A percentile compares a stretch with the other conserved stretches of the same genome.
These are phyloP conservation scores for Orychophragmus violaceus DNA, from an alignment of 345 rosid genomes.

Conservation along the genomic window DNA sequence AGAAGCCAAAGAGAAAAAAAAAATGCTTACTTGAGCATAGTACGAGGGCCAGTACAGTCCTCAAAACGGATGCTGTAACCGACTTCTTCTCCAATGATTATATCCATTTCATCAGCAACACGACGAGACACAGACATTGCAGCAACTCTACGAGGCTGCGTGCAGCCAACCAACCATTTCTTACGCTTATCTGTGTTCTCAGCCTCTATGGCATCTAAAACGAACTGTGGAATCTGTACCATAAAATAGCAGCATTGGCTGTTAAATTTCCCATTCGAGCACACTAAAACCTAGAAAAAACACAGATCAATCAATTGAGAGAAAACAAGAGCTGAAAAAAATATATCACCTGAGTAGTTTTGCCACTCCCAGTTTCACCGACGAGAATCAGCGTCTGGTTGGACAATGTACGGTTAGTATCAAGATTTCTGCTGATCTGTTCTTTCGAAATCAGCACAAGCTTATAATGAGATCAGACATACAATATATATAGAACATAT, in stretches of 20 bases:
- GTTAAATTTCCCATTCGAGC: not conserved
- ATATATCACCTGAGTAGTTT: constrained; percentile 86
- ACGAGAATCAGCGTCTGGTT: constrained; percentile 38
- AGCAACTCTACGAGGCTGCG: constrained; percentile 95
- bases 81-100: constrained; percentile 85
- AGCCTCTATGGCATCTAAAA: constrained; percentile 63
- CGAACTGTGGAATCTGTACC: constrained; percentile 90
- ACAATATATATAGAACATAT: not conserved
- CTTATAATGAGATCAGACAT: not conserved
- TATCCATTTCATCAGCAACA: constrained; percentile 99
- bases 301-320: not conserved
- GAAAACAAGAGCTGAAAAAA: not conserved
- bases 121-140: constrained; percentile 98
- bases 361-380: constrained; percentile 95
- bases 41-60: constrained; percentile 72
- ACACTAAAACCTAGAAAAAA: not conserved
- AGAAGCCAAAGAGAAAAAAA: not conserved
- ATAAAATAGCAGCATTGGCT: not conserved
- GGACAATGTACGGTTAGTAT: not conserved
- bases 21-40: constrained; percentile 74
- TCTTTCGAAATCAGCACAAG: not conserved
- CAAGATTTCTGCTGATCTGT: not conserved
- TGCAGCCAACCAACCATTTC: constrained; percentile 84
- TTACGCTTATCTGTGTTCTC: constrained; percentile 64
- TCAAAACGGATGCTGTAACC: constrained; percentile 97